Base-by-base conservation (phyloP, 2,329 filamentous ascomycete species). In the Trichoderma sp. region DNA sequence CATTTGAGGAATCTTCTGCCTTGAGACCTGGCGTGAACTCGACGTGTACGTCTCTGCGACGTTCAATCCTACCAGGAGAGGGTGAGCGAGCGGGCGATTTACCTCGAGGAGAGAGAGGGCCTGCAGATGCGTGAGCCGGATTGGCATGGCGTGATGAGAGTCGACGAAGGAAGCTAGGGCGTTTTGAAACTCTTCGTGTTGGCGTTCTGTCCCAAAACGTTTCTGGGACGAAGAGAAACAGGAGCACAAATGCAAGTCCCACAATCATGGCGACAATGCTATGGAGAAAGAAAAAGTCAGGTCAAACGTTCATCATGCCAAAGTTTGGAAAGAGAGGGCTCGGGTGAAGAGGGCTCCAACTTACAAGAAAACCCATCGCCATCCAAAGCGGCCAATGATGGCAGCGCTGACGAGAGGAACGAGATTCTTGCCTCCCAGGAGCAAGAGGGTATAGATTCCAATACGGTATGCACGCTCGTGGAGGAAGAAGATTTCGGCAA, bases 401-500 rank as follows among this genome's bases (percentile, higher is more conserved):
- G 86, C 93, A 9, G 95, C 95, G 79, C 93, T 97, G 28, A 97
- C 91, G 28, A 98, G 83, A 0, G 95, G 95, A 5, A 97, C 87
- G 74, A 98, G 79, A 76, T 98, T 98, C 85, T 98, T 98, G 64
- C 95, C 94, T 15, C 95, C 93, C 0, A 98, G 87, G 13, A 98
- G 86, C 6, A 98, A 84, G 23, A 98, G 82, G 0, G 95, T 98
- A 79, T 98, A 98, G 28, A 98, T 94, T 11, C 96, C 96, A 58
- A 98, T 90, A 5, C 95, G 91, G 79, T 95, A 98, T 0, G 95
- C 95, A 73, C 95, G 88, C 82, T 98, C 95, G 77, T 98, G 95
- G 23, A 98, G 85, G 78, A 97, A 98, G 84, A 95, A 98, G 73
- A 98, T 98, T 81, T 98, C 95, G 4, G 95, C 94, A 77, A 98